phyloP scores from a whole-genome alignment of 2,329 filamentous ascomycete species.

The Xylaria multiplex region DNA sequence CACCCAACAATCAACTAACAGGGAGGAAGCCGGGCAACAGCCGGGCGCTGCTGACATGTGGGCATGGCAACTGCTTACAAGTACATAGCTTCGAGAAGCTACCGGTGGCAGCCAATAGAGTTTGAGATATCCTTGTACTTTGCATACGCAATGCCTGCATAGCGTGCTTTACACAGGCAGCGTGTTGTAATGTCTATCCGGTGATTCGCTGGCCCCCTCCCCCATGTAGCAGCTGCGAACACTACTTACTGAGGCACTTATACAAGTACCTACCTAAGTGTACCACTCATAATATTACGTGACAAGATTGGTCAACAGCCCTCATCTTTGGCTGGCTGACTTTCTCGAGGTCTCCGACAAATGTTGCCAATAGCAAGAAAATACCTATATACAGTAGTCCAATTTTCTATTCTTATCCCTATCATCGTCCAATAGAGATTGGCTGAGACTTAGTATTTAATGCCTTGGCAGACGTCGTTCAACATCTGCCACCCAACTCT shows the following conservation, averaged over 20 bases:
- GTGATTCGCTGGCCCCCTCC: slow-evolving; percentile 26
- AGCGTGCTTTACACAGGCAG: neutral
- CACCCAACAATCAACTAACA: neutral
- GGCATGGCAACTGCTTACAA: neutral
- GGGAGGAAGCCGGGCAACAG: too few relatives aligned
- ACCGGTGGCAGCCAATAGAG: neutral
- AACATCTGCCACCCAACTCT: neutral
- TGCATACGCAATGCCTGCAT: too few relatives aligned
- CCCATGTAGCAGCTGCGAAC: too few relatives aligned
- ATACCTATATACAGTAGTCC: too few relatives aligned
- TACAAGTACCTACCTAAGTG: neutral
- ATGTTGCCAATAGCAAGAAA: too few relatives aligned
- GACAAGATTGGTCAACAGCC: slow-evolving; percentile 24
- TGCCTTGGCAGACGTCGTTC: too few relatives aligned
- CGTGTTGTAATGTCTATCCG: slow-evolving; percentile 12
- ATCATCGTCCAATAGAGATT: neutral
- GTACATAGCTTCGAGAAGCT: too few relatives aligned
- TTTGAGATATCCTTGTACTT: neutral
- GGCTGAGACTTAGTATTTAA: neutral
- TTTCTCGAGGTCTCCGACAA: neutral
- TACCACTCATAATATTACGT: neutral
- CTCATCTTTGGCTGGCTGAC: neutral
- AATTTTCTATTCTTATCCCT: too few relatives aligned
- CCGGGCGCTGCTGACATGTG: neutral
- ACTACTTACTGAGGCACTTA: too few relatives aligned